Evolutionary conservation across 805 yeast species (phyloP).

Genomic region (Spathaspora girioi): DNA sequence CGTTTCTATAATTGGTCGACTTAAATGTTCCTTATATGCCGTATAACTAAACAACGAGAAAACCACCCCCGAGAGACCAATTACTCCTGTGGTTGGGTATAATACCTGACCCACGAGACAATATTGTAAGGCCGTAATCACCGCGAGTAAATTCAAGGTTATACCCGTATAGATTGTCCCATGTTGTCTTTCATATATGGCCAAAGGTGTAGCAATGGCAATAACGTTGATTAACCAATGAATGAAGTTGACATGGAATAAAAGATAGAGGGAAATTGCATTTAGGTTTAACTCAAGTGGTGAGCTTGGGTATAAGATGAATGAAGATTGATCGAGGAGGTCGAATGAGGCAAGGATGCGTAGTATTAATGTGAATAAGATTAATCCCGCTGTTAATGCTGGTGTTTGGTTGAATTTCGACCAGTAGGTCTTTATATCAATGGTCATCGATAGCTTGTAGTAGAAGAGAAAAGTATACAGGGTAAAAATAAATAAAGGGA

Average conservation of each 20-base stretch:
- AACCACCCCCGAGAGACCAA: conserved; percentile 74
- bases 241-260: conserved; percentile 58
- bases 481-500: background rate
- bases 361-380: conserved; percentile 50
- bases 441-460: background rate
- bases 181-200: conserved; percentile 63
- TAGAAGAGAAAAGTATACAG: conserved; percentile 3
- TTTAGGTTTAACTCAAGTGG: conserved; percentile 44
- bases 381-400: conserved; percentile 60
- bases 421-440: background rate
- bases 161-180: conserved; percentile 88
- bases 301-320: conserved; percentile 55
- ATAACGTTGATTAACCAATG: conserved; percentile 61
- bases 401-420: conserved; percentile 28
- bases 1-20: conserved; percentile 35
- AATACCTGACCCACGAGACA: conserved; percentile 48
- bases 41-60: conserved; percentile 64
- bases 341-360: conserved; percentile 31
- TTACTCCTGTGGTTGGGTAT: conserved; percentile 49
- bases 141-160: conserved; percentile 68
- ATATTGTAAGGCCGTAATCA: conserved; percentile 62
- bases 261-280: conserved; percentile 65
- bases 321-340: conserved; percentile 20
- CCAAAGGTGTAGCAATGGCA: conserved; percentile 56
- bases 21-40: conserved; percentile 43